phyloP scores from a whole-genome alignment of 176 grass and related monocot genomes.

The Aegilops sharonensis region DNA sequence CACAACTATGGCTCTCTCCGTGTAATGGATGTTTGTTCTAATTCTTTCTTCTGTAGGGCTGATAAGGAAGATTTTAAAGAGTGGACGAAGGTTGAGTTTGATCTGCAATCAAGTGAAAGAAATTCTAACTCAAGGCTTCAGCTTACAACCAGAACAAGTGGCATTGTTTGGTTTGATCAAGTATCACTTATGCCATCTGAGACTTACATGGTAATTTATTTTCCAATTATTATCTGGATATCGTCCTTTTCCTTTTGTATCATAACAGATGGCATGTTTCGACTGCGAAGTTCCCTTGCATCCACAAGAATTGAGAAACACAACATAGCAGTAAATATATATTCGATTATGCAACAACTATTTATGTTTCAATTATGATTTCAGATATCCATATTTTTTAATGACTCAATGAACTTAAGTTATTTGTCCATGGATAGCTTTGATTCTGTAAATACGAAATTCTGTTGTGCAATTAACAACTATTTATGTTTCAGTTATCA shows the following conservation, averaged over 20 bases:
- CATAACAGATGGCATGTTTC: neutral
- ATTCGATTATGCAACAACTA: neutral
- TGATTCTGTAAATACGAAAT: neutral
- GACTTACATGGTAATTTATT: slow-evolving; percentile 64
- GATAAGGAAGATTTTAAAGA: slow-evolving; percentile 49
- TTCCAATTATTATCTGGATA: neutral
- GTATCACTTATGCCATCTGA: slow-evolving; percentile 90
- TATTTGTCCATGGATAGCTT: neutral
- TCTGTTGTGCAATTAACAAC: neutral
- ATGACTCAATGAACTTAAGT: neutral
- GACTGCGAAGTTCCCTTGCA: slow-evolving; percentile 1
- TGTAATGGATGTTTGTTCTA: neutral
- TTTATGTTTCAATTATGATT: neutral
- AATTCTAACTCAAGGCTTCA: slow-evolving; percentile 76
- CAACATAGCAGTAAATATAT: neutral
- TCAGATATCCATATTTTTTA: neutral
- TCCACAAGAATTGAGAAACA: slow-evolving; percentile 7
- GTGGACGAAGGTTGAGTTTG: slow-evolving; percentile 91
- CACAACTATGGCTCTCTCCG: neutral
- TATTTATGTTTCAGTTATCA: slow-evolving; percentile 8
- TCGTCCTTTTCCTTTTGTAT: slow-evolving; percentile 3
- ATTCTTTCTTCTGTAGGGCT: slow-evolving; percentile 52
- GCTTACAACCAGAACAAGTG: slow-evolving; percentile 59
- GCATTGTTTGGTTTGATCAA: slow-evolving; percentile 96
- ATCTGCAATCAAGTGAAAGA: slow-evolving; percentile 52